Evolutionary conservation across 441 rosid genomes (phyloP).

Genomic region (Brassica hybrid): DNA sequence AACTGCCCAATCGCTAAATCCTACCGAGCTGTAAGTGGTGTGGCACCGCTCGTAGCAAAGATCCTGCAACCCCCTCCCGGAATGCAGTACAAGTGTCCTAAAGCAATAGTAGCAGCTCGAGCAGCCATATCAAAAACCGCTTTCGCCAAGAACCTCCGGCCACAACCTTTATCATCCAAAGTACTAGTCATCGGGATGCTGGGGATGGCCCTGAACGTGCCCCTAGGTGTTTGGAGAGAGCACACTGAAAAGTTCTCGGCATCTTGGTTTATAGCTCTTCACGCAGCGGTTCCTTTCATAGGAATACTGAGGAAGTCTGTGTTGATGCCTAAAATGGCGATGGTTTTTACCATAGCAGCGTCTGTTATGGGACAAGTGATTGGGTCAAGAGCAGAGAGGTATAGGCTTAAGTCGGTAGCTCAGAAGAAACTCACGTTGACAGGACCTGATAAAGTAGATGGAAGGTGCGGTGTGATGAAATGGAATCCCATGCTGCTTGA

Average conservation of each 20-base stretch:
- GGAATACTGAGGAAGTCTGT: slow-evolving; percentile 70
- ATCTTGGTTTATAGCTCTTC: slow-evolving; percentile 73
- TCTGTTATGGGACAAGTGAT: slow-evolving; percentile 71
- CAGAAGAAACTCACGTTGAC: slow-evolving; percentile 32
- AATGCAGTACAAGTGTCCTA: slow-evolving; percentile 60
- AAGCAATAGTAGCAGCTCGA: slow-evolving; percentile 64
- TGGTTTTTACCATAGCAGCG: slow-evolving; percentile 75
- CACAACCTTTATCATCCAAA: slow-evolving; percentile 70
- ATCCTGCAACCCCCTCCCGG: slow-evolving; percentile 71
- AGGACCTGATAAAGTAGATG: neutral
- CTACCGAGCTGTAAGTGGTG: slow-evolving; percentile 61
- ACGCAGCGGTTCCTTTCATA: slow-evolving; percentile 78
- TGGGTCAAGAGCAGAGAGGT: slow-evolving; percentile 79
- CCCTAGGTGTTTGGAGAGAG: slow-evolving; percentile 78
- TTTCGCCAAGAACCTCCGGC: slow-evolving; percentile 71
- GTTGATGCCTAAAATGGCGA: slow-evolving; percentile 74
- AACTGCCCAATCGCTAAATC: slow-evolving; percentile 80
- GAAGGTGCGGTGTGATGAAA: slow-evolving; percentile 24
- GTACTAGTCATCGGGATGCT: slow-evolving; percentile 64
- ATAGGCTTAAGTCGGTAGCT: slow-evolving; percentile 52
- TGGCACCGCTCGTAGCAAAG: slow-evolving; percentile 71
- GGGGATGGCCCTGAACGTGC: slow-evolving; percentile 80
- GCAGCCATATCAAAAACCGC: slow-evolving; percentile 74
- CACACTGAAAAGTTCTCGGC: slow-evolving; percentile 69
- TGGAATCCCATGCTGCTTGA: too few relatives aligned